Percentiles rank a stretch among this genome's conserved stretches.
phyloP scores from a whole-genome alignment of 1,139 yeast species.

The Debaryomyces nepalensis region DNA sequence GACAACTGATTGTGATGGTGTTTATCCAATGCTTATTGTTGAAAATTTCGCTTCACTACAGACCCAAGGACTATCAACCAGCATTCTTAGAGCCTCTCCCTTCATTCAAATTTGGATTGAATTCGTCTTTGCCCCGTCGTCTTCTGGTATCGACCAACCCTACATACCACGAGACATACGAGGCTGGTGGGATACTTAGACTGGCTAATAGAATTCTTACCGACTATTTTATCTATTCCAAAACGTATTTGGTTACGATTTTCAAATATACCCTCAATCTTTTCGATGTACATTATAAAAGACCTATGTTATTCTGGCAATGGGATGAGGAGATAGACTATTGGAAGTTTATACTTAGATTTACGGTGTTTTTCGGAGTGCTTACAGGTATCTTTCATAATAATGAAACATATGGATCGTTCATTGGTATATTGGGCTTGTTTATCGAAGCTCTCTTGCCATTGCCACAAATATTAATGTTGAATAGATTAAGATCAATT shows the following conservation, averaged over 20 bases:
- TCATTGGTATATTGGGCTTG: slow-evolving; percentile 73
- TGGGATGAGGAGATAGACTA: slow-evolving; percentile 68
- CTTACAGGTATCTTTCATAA: slow-evolving; percentile 51
- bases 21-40: slow-evolving; percentile 69
- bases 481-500: slow-evolving; percentile 68
- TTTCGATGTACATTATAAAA: slow-evolving; percentile 69
- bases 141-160: slow-evolving; percentile 19
- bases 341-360: slow-evolving; percentile 68
- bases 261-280: slow-evolving; percentile 49
- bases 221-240: slow-evolving; percentile 27
- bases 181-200: slow-evolving; percentile 13
- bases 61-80: slow-evolving; percentile 51
- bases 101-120: slow-evolving; percentile 33
- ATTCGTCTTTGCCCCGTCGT: slow-evolving; percentile 26
- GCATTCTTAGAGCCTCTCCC: slow-evolving; percentile 43
- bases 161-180: slow-evolving; percentile 21
- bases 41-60: slow-evolving; percentile 62
- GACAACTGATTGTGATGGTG: slow-evolving; percentile 82
- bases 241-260: slow-evolving; percentile 18
- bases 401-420: slow-evolving; percentile 51
- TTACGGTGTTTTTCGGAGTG: slow-evolving; percentile 43
- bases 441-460: slow-evolving; percentile 84
- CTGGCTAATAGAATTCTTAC: slow-evolving; percentile 23
- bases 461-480: slow-evolving; percentile 80
- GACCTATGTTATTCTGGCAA: slow-evolving; percentile 82